phyloP scores from a whole-genome alignment of 176 grass and related monocot species.

The Triticum aestivum region DNA sequence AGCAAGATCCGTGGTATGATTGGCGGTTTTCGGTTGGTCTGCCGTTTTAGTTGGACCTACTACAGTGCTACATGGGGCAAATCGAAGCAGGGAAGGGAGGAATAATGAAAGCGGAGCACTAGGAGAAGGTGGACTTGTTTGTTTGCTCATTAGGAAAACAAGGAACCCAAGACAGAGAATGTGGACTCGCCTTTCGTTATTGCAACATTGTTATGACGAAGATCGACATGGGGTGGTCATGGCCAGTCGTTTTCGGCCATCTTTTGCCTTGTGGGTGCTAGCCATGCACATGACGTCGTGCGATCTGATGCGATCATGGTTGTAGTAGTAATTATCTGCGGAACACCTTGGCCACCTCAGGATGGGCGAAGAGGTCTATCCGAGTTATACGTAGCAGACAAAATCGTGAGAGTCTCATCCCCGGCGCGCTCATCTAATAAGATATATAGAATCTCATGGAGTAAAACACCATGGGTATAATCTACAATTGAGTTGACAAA shows the following conservation, averaged over 20 bases:
- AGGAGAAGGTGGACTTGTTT: conserved; percentile 26
- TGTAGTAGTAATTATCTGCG: background rate
- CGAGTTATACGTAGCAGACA: background rate
- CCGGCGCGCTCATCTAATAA: background rate
- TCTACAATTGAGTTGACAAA: conserved; percentile 9
- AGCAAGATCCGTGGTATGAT: background rate
- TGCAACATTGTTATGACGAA: background rate
- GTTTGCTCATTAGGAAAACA: background rate
- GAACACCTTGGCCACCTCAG: conserved; percentile 26
- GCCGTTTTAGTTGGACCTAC: background rate
- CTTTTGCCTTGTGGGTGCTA: background rate
- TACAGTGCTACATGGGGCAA: conserved; percentile 27
- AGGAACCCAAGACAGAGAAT: too few relatives aligned
- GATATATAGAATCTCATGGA: background rate
- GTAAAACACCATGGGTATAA: background rate
- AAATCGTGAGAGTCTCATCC: background rate
- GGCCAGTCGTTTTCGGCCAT: background rate
- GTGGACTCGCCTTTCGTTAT: background rate
- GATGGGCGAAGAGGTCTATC: background rate
- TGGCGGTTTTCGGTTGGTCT: conserved; percentile 3
- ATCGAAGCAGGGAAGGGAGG: conserved; percentile 6
- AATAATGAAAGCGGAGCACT: background rate
- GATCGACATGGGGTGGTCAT: background rate
- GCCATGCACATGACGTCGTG: background rate
- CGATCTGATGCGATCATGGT: background rate